Evolutionary conservation across 371 early-diverging fungal genomes (phyloP).

Genomic region (Mucor mucedo): DNA sequence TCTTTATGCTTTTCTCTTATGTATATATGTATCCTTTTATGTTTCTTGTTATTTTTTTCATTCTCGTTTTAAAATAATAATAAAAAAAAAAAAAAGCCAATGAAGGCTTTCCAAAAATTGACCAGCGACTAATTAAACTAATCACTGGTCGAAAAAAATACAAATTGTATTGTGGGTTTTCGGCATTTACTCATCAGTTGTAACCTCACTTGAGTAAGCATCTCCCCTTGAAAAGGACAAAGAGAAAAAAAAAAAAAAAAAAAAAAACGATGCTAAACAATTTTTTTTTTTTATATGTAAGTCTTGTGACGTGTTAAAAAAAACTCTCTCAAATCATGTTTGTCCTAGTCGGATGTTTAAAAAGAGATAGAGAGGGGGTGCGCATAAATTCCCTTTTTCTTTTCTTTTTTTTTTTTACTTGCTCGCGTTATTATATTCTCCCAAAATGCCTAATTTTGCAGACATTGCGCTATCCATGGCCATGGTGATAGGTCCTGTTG

Average conservation of each 20-base stretch:
- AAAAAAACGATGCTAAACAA: slow-evolving; percentile 2
- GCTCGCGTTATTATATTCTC: too few species aligned
- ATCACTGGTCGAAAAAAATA: slow-evolving; percentile 13
- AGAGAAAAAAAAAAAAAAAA: slow-evolving; percentile 23
- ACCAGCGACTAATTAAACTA: slow-evolving; percentile 16
- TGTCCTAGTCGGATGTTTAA: too few species aligned
- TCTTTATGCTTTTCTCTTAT: slow-evolving; percentile 3
- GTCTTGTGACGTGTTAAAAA: too few species aligned
- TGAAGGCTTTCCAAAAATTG: slow-evolving; percentile 33
- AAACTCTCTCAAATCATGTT: too few species aligned
- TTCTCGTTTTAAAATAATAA: neutral
- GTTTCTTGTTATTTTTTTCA: neutral
- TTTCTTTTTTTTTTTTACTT: too few species aligned
- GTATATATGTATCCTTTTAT: neutral
- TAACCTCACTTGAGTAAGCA: slow-evolving; percentile 36
- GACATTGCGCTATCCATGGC: slow-evolving; percentile 24
- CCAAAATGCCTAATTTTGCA: slow-evolving; percentile 15
- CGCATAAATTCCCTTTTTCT: too few species aligned
- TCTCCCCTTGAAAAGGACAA: slow-evolving; percentile 39
- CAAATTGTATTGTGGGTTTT: slow-evolving; percentile 19
- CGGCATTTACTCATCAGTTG: slow-evolving; percentile 38
- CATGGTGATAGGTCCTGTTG: slow-evolving; percentile 34
- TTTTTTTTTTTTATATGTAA: too few species aligned
- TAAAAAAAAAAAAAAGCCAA: slow-evolving; percentile 7
- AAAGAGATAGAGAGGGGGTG: too few species aligned